A percentile compares a stretch with the other conserved stretches of the same genome.
Evolutionary conservation across 2,329 filamentous ascomycete genomes (phyloP).

Genomic region (Nakataea oryzae): DNA sequence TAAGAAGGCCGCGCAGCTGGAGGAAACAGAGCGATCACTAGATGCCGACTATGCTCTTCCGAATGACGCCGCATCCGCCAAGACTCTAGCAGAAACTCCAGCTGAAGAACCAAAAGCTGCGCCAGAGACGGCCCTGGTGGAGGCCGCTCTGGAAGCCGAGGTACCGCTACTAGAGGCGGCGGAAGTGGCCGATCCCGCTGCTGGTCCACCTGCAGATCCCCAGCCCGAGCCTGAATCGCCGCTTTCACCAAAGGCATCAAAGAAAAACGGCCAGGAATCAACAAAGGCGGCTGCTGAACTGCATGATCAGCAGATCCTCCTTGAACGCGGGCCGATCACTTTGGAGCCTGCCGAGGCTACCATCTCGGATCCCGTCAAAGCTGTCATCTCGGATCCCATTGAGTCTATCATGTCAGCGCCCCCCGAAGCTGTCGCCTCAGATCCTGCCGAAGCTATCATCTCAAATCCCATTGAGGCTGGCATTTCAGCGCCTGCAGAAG

Average conservation of each 20-base stretch:
- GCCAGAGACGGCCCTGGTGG: not conserved
- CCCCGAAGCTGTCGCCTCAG: too few species aligned
- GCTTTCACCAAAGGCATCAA: not conserved
- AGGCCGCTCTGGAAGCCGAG: not conserved
- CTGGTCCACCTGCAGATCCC: not conserved
- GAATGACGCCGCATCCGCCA: not conserved
- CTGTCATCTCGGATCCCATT: not conserved
- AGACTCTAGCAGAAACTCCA: too few species aligned
- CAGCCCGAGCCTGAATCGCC: not conserved
- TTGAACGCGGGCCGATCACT: not conserved
- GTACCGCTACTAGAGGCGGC: not conserved
- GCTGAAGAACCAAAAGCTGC: not conserved
- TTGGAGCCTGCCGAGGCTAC: too few species aligned
- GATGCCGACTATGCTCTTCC: not conserved
- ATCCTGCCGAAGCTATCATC: too few species aligned
- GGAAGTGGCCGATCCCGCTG: not conserved
- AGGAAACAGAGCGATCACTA: not conserved
- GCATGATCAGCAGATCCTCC: not conserved
- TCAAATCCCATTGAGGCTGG: too few species aligned
- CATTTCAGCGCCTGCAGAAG: too few species aligned
- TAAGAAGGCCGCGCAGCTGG: not conserved
- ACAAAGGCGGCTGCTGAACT: not conserved
- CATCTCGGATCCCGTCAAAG: not conserved
- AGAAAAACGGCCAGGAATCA: not conserved
- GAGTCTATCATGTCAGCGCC: too few species aligned